Evolutionary conservation across 768 basidiomycete genomes (phyloP).

Genomic region (Lentinula guzmanii): DNA sequence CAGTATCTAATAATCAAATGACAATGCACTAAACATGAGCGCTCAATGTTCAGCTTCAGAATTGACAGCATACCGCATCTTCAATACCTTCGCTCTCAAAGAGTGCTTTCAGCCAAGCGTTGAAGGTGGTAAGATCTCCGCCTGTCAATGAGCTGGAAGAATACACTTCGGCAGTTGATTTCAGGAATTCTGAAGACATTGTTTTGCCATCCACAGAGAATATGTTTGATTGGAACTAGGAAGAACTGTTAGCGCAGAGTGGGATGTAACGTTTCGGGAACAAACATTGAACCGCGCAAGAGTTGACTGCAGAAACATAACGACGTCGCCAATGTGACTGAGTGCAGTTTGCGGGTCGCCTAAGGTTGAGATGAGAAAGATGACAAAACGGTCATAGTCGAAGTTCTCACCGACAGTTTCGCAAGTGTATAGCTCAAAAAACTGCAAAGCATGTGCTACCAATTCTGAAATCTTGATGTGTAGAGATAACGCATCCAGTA

Average conservation of each 20-base stretch:
- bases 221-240: conserved; percentile 43
- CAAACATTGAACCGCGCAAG: conserved; percentile 58
- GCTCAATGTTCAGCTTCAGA: neutral
- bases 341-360: conserved; percentile 84
- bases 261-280: neutral
- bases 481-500: conserved; percentile 64
- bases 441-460: conserved; percentile 52
- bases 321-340: conserved; percentile 72
- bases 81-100: conserved; percentile 87
- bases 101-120: conserved; percentile 69
- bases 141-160: conserved; percentile 31
- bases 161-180: conserved; percentile 38
- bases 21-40: neutral
- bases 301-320: conserved; percentile 64
- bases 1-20: conserved; percentile 10
- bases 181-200: conserved; percentile 46
- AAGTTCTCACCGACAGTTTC: conserved; percentile 65
- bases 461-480: conserved; percentile 61
- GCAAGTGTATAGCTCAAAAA: conserved; percentile 71
- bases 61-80: conserved; percentile 49
- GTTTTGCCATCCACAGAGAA: conserved; percentile 41
- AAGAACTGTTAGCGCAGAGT: conserved; percentile 4
- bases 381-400: neutral
- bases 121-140: conserved; percentile 40
- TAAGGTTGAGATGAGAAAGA: conserved; percentile 18